A percentile compares a stretch with the other conserved stretches of the same genome.
phyloP scores from a whole-genome alignment of 768 basidiomycete species.

The Xerocomellus amylosporus region DNA sequence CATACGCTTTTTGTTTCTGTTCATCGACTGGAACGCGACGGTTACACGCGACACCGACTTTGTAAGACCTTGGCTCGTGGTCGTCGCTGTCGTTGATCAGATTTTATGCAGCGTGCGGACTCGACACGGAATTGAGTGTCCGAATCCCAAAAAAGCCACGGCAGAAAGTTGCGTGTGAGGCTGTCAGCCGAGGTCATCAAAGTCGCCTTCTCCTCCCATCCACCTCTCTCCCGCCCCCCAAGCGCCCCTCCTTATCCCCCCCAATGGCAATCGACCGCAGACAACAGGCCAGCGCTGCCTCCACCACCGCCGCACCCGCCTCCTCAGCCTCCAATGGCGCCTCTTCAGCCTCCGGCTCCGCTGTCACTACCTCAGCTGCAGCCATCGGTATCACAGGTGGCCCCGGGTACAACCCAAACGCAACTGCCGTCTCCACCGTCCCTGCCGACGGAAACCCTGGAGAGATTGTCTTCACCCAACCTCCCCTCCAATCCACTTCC shows the following conservation, averaged over 20 bases:
- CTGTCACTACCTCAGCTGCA: background rate
- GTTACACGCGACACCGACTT: no score
- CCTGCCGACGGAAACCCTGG: slow-evolving; percentile 40
- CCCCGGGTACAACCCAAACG: slow-evolving; percentile 24
- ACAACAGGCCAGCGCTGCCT: slow-evolving; percentile 16
- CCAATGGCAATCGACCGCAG: slow-evolving; percentile 22
- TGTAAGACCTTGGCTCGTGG: no score
- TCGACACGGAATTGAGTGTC: no score
- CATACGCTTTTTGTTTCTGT: no score
- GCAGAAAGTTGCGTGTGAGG: no score
- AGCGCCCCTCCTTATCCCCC: background rate
- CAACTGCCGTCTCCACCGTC: slow-evolving; percentile 22
- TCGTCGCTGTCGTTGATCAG: no score
- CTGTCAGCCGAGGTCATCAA: no score
- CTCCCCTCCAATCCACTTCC: slow-evolving; percentile 55
- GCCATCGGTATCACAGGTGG: slow-evolving; percentile 27
- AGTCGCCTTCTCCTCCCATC: no score
- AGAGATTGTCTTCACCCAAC: slow-evolving; percentile 52
- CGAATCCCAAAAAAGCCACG: background rate
- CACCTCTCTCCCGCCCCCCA: background rate
- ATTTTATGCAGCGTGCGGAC: no score
- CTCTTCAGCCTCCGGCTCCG: background rate
- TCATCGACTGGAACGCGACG: no score
- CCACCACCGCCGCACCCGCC: slow-evolving; percentile 3
- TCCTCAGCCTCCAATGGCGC: background rate